phyloP scores from a whole-genome alignment of 2,329 filamentous ascomycete species.

The Alternaria solani region DNA sequence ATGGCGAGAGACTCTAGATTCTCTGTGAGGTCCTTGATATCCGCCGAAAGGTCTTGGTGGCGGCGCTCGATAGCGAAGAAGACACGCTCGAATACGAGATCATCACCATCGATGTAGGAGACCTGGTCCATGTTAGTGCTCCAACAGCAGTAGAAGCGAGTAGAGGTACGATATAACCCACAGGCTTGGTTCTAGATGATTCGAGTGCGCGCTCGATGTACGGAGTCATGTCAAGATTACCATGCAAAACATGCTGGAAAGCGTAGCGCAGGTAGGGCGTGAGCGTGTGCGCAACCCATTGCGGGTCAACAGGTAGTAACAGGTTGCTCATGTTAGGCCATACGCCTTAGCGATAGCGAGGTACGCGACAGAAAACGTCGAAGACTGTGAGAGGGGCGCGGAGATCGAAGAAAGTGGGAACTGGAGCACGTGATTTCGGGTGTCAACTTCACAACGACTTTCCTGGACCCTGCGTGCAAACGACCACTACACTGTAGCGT shows the following conservation, averaged over 20 bases:
- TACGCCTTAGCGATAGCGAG: not conserved
- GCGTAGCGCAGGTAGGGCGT: conserved; percentile 22
- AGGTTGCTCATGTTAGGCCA: conserved; percentile 7
- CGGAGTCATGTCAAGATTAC: conserved; percentile 9
- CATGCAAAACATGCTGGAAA: conserved; percentile 12
- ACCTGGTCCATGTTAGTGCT: not conserved
- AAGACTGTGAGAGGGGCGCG: not conserved
- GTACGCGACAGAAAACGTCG: not conserved
- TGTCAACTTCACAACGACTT: not conserved
- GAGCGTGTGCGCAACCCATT: conserved; percentile 20
- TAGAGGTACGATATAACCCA: not conserved
- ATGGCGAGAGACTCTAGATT: conserved; percentile 18
- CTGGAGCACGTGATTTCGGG: not conserved
- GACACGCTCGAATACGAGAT: conserved; percentile 24
- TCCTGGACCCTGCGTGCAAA: not conserved
- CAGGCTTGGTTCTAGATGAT: conserved; percentile 10
- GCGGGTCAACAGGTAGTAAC: conserved; percentile 9
- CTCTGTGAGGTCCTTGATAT: conserved; percentile 10
- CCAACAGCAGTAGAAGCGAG: not conserved
- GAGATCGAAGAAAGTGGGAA: not conserved
- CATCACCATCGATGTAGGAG: conserved; percentile 14
- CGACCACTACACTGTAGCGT: not conserved
- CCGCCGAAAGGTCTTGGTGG: conserved; percentile 9
- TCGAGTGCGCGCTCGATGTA: conserved; percentile 9
- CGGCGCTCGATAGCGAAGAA: conserved; percentile 18